Evolutionary conservation across 2,329 filamentous ascomycete species (phyloP).

Genomic region (Fusarium beomiforme): DNA sequence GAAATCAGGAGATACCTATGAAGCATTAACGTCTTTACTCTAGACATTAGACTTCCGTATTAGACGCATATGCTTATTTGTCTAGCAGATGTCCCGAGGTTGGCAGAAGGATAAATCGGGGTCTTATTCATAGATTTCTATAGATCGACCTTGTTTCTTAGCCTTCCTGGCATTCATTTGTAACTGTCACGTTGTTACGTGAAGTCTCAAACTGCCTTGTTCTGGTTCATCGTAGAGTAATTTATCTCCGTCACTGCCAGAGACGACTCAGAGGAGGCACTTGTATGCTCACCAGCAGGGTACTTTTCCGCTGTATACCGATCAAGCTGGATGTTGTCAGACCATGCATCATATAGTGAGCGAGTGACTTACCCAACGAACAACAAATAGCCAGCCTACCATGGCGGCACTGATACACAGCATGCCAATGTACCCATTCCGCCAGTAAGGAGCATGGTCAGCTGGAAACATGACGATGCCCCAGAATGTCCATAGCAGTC

Average conservation of each 20-base stretch:
- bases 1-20: too few relatives aligned
- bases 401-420: constrained; percentile 23
- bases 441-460: constrained; percentile 55
- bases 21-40: too few relatives aligned
- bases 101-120: background rate
- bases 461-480: constrained; percentile 56
- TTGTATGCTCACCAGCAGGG: background rate
- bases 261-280: background rate
- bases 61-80: too few relatives aligned
- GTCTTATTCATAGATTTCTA: background rate
- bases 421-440: constrained; percentile 43
- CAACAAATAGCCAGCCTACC: constrained; percentile 23
- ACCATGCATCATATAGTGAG: rapidly evolving
- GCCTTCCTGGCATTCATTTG: background rate
- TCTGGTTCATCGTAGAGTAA: background rate
- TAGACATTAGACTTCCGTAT: too few relatives aligned
- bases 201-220: too few relatives aligned
- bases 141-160: background rate
- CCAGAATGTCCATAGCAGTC: constrained; percentile 57
- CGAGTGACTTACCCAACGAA: constrained; percentile 13
- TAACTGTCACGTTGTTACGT: background rate
- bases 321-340: constrained; percentile 7
- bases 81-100: too few relatives aligned
- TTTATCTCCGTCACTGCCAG: background rate
- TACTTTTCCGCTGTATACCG: constrained; percentile 16